phyloP scores from a whole-genome alignment of 768 basidiomycete genomes.

The Mycena kentingensis region DNA sequence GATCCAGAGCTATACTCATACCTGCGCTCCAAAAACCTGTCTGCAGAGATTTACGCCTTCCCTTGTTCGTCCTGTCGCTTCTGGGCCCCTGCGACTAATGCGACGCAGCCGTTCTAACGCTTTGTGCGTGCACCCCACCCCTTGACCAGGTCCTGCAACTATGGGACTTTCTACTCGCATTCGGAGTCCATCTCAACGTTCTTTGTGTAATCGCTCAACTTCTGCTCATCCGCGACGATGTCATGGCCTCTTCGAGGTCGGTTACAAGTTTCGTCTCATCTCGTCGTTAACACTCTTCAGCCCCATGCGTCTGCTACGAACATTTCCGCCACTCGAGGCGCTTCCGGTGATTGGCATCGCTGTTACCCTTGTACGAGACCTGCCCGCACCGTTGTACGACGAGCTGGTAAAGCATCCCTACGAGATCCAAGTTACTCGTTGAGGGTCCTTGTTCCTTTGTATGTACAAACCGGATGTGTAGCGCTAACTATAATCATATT shows the following conservation, averaged over 20 bases:
- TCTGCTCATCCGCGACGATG: slow-evolving; percentile 83
- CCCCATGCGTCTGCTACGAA: slow-evolving; percentile 92
- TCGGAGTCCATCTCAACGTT: slow-evolving; percentile 95
- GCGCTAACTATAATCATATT: slow-evolving; percentile 5
- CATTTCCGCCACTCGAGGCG: slow-evolving; percentile 90
- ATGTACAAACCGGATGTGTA: slow-evolving; percentile 10
- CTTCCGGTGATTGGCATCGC: slow-evolving; percentile 88
- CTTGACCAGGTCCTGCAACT: slow-evolving; percentile 91
- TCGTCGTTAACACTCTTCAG: slow-evolving; percentile 40
- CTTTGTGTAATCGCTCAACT: slow-evolving; percentile 97
- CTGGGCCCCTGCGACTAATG: slow-evolving; percentile 3
- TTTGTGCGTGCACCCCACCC: slow-evolving; percentile 97
- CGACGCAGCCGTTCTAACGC: slow-evolving; percentile 78
- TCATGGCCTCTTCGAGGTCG: slow-evolving; percentile 86
- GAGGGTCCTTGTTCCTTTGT: slow-evolving; percentile 1
- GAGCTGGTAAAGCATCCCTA: slow-evolving; percentile 89
- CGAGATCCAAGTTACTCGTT: slow-evolving; percentile 41
- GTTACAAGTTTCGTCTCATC: slow-evolving; percentile 19
- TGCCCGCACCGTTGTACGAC: slow-evolving; percentile 84
- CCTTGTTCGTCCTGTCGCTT: slow-evolving; percentile 64
- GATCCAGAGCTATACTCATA: slow-evolving; percentile 84
- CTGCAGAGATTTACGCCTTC: slow-evolving; percentile 96
- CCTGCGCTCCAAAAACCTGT: slow-evolving; percentile 86
- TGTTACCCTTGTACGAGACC: slow-evolving; percentile 89
- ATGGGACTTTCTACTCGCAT: slow-evolving; percentile 97